Base-by-base conservation (phyloP, 768 basidiomycete species). In the Kockovaella imperatae region DNA sequence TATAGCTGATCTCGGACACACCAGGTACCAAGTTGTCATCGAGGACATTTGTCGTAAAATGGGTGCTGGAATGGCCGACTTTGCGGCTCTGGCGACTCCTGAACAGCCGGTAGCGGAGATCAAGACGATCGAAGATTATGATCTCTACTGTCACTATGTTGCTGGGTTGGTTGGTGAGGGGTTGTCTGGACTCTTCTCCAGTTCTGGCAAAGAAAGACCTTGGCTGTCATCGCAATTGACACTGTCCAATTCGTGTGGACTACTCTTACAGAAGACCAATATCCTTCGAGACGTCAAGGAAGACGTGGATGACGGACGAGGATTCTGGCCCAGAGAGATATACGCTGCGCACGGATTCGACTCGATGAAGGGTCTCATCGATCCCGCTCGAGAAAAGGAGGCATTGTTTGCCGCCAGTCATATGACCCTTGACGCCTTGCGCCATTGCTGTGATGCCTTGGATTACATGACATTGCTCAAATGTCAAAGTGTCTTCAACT, bases 81-180 rank as follows among this genome's bases (percentile, higher is more conserved):
- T 84, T 64, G 83, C 87, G 1, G 86, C 87, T 72, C 81, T 82
- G 56, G 83, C 87, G 4, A 83, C 83, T 4, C 76, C 82, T 4
- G 80, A 80, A 0, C 56, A 57, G 29, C 69, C 71, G 25, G 71
- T 71, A 43, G 82, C 81, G 42, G 74, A 78, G 35, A 77, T 95
- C 46, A 78, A 80, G 36, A 81, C 83, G 5, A 73, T 89, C 45
- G 76, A 80, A 30, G 89, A 95, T 57, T 99, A 90, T 74, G 88
- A 96, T 69, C 78, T 99, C 13, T 99, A 99, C 73, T 99, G 93
- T 69, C 93, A 99, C 71, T 96, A 90, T 67, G 93, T 97, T 58
- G 93, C 93, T 0, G 93, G 93, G 2, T 83, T 99, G 48, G 93
- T 97, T 50, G 93, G 93, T 29, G 91, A 97, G 71, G 91, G 91